Base-by-base conservation (phyloP, 768 basidiomycete genomes). In the Trametes maxima region DNA sequence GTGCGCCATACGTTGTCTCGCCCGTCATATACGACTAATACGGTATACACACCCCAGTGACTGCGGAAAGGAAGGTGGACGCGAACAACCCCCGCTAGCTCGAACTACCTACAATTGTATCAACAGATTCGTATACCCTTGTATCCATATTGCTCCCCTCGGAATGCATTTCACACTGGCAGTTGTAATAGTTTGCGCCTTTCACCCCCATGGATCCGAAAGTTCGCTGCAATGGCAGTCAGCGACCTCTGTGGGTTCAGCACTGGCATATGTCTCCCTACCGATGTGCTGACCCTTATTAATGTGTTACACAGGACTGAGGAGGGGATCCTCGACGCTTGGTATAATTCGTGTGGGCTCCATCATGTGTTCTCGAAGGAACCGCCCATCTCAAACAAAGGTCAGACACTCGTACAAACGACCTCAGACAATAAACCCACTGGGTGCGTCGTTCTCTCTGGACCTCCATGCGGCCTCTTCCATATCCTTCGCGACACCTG, bases 381-480 rank as follows among this genome's bases (percentile, higher is more conserved):
- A 80, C 11, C 63, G 69, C 6, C 81, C 82, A 59, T 83, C 81
- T 83, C 35, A n/a, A 28, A 3, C 21, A 39, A 2, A 43, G 50
- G 33, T 61, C 42, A 46, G 21, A 21, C 8, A 8, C 25, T 47
- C 17, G n/a, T 10, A 39, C 1, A 12, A 11, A 22, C 35, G 22
- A 21, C 19, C 19, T n/a, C 16, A 33, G 25, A 43, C 3, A 8
- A 19, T 13, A 17, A 12, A 57, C 71, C 52, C 35, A 71, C 66
- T 65, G 0, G 68, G 68, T 47, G 64, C 67, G 56, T 70, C 68
- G 28, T 93, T 94, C 62, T 87, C 80, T 58, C 85, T 81, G n/a
- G 90, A 86, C 59, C 92, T 82, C 83, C 82, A 83, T 12, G 78
- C 64, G 0, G 89, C 93, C 68, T 89, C 86, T 25, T 84, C 81